Evolutionary conservation across 306 rosid species (phyloP).

Genomic region (Quercus engelmannii): DNA sequence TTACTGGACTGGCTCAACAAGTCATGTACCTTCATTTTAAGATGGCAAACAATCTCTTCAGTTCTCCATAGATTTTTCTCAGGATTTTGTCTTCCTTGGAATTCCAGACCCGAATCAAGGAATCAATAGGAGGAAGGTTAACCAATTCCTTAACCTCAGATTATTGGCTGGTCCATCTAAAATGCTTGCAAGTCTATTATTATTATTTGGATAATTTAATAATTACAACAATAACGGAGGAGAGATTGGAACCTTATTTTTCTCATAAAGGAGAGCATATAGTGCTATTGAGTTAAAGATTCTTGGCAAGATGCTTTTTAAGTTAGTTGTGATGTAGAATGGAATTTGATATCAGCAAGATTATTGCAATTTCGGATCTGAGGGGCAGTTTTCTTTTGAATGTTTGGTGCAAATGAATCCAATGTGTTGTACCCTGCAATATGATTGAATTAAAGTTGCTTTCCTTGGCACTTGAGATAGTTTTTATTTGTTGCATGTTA

Average conservation of each 20-base stretch:
- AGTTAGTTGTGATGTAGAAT: too few relatives aligned
- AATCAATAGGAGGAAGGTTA: not conserved
- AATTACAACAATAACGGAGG: too few relatives aligned
- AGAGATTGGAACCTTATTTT: too few relatives aligned
- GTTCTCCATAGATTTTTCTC: not conserved
- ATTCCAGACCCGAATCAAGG: not conserved
- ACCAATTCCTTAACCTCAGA: not conserved
- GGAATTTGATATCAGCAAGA: not conserved
- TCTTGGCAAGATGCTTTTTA: too few relatives aligned
- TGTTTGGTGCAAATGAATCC: not conserved
- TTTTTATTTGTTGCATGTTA: not conserved
- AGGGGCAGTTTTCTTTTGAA: not conserved
- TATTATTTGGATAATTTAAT: too few relatives aligned
- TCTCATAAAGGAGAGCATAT: too few relatives aligned
- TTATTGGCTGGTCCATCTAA: not conserved
- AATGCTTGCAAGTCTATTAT: not conserved
- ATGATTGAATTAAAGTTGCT: not conserved
- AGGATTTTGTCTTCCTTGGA: not conserved
- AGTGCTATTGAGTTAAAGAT: too few relatives aligned
- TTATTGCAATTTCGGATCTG: not conserved
- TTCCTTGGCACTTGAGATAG: not conserved
- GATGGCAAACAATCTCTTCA: not conserved
- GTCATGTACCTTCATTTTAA: too few relatives aligned
- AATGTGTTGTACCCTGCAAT: not conserved
- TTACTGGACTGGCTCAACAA: too few relatives aligned